Base-by-base conservation (phyloP, 352 stramenopile species). In the Phytophthora nicotianae region DNA sequence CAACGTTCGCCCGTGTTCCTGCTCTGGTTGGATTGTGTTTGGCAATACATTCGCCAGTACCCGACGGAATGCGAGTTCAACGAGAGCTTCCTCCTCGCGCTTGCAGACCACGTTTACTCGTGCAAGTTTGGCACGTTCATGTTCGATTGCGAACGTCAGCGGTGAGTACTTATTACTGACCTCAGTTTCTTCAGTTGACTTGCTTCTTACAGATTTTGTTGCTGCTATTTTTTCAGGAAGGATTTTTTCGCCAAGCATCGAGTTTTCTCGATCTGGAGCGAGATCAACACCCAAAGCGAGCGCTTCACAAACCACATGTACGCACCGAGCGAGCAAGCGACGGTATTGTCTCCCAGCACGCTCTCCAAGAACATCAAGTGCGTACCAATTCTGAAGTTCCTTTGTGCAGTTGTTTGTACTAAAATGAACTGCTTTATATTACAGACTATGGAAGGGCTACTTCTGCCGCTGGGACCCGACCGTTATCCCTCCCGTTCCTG, bases 41-140 rank as follows among this genome's bases (percentile, higher is more conserved):
- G 93, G 83, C 97, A 99, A 76, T 83, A 99, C 32, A 75, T 98
- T 29, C 89, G 95, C 33, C 97, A 99, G 68, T 98, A 97, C 65
- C 97, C 97, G 17, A 88, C 88, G 11, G 90, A 90, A 60, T 99
- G 98, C 66, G 97, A 99, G 75, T 99, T 99, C 79, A 99, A 97
- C 67, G 83, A 96, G 53, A 79, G 67, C 4, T 51, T 97, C 5
- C 70, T 99, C 29, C 66, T 99, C n/a, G 70, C 93, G 8, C 75
- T 99, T 2, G 95, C 93, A 0, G 96, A 99, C 54, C 92, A 99
- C 61, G 80, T 99, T 13, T 98, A 98, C 67, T 98, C 90, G 16
- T 98, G 96, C 74, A 97, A 98, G 37, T 99, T 98, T 65, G 96
- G 97, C 32, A 99, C 92, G 16, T 98, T 99, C 67, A 90, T 99